Base-by-base conservation (phyloP, 1,284 basidiomycete genomes). In the Pyrrhoderma noxium region DNA sequence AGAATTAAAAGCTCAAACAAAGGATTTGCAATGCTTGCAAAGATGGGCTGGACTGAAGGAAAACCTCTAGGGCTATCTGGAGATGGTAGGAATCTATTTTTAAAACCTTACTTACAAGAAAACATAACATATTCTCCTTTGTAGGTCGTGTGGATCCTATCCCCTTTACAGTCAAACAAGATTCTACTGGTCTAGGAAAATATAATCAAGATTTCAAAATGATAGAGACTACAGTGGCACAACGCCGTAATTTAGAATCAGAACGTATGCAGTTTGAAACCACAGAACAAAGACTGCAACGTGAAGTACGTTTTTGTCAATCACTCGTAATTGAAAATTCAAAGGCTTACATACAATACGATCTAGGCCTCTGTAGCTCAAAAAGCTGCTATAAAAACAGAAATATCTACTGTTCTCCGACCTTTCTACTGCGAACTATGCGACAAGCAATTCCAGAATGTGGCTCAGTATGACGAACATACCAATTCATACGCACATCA, bases 381-480 rank as follows among this genome's bases (percentile, higher is more conserved):
- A 51, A 77, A 76, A 57, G 75, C 72, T 11, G 82, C 82, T 4
- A 68, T 89, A 23, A 74, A 80, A 57, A 73, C 70, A 31, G 82
- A 89, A 62, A 78, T 90, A 37, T 76, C 75, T 1, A 73, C 71
- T 46, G 80, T 80, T 2, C 73, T 90, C 45, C 74, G 74, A 31
- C 72, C 85, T 5, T 90, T 90, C 67, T 89, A 88, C 62, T 91
- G 88, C 62, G 68, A 72, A 23, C 72, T 89, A 16, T 91, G 88
- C 67, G 86, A 89, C 57, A 89, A 89, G 62, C 87, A 89, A 63
- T 90, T 89, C 66, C 74, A 81, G 62, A 89, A 76, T 46, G 85
- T 89, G 25, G 80, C 84, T 0, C 87, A 89, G 60, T 90, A 86
- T 59, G 87, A 90, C 58, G 87, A 90, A 60, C 87, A 90, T 62